A percentile compares a stretch with the other conserved stretches of the same genome.
phyloP scores from a whole-genome alignment of 2,329 filamentous ascomycete genomes.

The Apiospora hydei region DNA sequence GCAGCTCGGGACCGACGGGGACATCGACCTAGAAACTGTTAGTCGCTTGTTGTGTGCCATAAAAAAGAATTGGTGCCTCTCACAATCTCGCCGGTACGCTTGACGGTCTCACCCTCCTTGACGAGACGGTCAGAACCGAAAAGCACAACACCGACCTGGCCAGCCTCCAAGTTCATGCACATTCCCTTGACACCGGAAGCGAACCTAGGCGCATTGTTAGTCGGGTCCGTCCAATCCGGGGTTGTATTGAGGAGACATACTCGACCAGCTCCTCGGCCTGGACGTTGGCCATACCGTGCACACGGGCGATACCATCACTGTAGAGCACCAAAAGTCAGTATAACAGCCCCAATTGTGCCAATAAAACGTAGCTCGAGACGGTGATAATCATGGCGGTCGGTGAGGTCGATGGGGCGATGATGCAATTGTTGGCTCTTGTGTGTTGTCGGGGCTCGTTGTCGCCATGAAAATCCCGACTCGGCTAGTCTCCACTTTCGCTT shows the following conservation, averaged over 20 bases:
- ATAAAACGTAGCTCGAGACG: slow-evolving; percentile 1
- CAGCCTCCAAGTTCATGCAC: slow-evolving; percentile 99
- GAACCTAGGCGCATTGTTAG: slow-evolving; percentile 69
- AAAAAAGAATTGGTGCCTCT: slow-evolving; percentile 46
- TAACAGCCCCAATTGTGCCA: slow-evolving; percentile 28
- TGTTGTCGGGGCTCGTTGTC: slow-evolving; percentile 14
- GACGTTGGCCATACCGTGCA: slow-evolving; percentile 99
- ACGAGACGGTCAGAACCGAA: slow-evolving; percentile 99
- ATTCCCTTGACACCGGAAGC: slow-evolving; percentile 99
- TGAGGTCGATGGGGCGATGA: slow-evolving; percentile 25
- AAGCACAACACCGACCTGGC: slow-evolving; percentile 99
- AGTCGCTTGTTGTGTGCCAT: not conserved
- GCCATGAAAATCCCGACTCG: slow-evolving; percentile 35
- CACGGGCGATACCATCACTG: slow-evolving; percentile 99
- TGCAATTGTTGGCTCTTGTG: not conserved
- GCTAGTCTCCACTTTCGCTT: slow-evolving; percentile 29
- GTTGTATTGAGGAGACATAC: slow-evolving; percentile 65
- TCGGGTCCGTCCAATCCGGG: slow-evolving; percentile 32
- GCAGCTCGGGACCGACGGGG: slow-evolving; percentile 88
- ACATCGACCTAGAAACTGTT: slow-evolving; percentile 80
- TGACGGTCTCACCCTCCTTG: slow-evolving; percentile 99
- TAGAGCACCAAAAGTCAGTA: slow-evolving; percentile 39
- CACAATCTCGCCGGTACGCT: slow-evolving; percentile 99
- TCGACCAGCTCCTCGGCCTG: slow-evolving; percentile 99
- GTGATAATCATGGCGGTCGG: slow-evolving; percentile 22